These are phyloP conservation scores for Citeromyces hawaiiensis DNA, from an alignment of 1,139 yeast species.

Conservation along the genomic window DNA sequence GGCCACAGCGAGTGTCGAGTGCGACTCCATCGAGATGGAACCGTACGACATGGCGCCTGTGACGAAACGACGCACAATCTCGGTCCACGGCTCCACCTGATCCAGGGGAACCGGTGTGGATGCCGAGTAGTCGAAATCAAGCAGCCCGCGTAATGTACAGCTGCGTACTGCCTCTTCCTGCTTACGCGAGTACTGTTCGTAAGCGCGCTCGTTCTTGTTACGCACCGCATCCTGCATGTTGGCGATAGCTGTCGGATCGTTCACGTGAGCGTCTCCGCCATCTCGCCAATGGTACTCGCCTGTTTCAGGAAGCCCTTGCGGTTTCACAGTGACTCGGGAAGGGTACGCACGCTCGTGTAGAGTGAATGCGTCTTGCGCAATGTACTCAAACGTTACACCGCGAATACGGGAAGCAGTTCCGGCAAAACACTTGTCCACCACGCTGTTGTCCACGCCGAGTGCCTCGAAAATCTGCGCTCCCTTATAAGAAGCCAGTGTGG, in stretches of 20 bases:
- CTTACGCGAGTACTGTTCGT: constrained; percentile 77
- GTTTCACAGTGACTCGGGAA: constrained; percentile 54
- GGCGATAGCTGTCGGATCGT: constrained; percentile 92
- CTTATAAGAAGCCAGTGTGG: constrained; percentile 91
- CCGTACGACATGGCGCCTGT: constrained; percentile 99
- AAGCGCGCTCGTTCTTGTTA: constrained; percentile 88
- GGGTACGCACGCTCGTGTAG: constrained; percentile 92
- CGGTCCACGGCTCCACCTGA: constrained; percentile 99
- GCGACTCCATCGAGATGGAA: constrained; percentile 96
- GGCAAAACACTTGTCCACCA: constrained; percentile 88
- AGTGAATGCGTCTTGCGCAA: constrained; percentile 93
- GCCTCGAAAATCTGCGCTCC: constrained; percentile 99
- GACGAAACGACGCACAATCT: constrained; percentile 90
- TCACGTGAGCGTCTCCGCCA: constrained; percentile 93
- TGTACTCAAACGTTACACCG: constrained; percentile 90
- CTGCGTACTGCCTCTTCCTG: constrained; percentile 87
- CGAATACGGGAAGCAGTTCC: constrained; percentile 96
- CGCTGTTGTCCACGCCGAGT: constrained; percentile 88
- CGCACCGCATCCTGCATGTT: constrained; percentile 94
- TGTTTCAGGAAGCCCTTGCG: constrained; percentile 74
- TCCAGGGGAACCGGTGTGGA: constrained; percentile 79
- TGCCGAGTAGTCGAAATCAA: constrained; percentile 72
- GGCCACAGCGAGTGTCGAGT: constrained; percentile 93
- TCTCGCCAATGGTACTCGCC: constrained; percentile 99
- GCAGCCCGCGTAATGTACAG: constrained; percentile 87